These are phyloP conservation scores for Wickerhamiella galacta DNA, from an alignment of 805 yeast species.

Conservation along the genomic window DNA sequence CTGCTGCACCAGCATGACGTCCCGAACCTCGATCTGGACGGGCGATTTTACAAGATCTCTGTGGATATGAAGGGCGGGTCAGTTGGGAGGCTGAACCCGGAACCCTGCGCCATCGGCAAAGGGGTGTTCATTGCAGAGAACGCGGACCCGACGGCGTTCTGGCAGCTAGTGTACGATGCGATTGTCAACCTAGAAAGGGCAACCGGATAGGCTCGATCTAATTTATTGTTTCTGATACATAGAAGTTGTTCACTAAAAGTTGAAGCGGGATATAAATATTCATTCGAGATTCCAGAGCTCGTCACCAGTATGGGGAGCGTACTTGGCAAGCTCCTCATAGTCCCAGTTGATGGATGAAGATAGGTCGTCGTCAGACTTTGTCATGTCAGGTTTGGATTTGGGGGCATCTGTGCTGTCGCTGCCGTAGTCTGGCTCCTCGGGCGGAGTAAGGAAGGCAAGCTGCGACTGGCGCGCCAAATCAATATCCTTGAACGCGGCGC, in stretches of 20 bases:
- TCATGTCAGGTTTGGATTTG: not conserved
- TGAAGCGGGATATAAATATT: too few species aligned
- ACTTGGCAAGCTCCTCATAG: constrained; percentile 7
- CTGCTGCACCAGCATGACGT: constrained; percentile 3
- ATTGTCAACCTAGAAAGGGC: not conserved
- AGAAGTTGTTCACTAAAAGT: too few species aligned
- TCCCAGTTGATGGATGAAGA: too few species aligned
- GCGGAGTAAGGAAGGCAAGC: constrained; percentile 18
- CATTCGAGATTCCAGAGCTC: constrained; percentile 5
- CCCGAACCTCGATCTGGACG: constrained; percentile 5
- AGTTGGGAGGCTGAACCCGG: not conserved
- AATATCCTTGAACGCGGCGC: constrained; percentile 20
- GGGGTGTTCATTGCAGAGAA: not conserved
- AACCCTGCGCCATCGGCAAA: not conserved
- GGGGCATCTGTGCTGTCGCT: too few species aligned
- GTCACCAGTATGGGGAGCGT: constrained; percentile 2
- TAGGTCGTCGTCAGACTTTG: constrained; percentile 4
- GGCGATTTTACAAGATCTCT: not conserved
- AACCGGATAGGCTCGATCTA: too few species aligned
- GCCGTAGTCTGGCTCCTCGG: constrained; percentile 14
- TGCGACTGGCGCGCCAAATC: constrained; percentile 17
- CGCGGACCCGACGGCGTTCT: not conserved
- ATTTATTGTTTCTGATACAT: too few species aligned
- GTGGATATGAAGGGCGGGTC: constrained; percentile 1
- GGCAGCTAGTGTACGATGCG: not conserved